A percentile compares a stretch with the other conserved stretches of the same genome.
Evolutionary conservation across 345 rosid species (phyloP).

Genomic region (Anacardium occidentale): DNA sequence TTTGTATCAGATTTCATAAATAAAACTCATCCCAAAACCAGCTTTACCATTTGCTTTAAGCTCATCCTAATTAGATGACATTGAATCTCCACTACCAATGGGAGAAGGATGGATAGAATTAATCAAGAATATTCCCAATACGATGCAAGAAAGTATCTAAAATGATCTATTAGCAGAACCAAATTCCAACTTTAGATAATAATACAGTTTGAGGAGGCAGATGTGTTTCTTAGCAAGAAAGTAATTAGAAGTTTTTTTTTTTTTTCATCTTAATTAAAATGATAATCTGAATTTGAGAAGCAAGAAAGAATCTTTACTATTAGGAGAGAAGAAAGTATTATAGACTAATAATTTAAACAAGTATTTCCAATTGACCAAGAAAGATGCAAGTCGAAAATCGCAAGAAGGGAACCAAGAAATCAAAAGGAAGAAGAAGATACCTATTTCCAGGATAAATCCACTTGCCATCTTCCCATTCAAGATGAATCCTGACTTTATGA

Average conservation of each 20-base stretch:
- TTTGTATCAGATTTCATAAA: no score
- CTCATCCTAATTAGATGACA: no score
- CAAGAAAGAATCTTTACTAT: not conserved
- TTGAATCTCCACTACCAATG: no score
- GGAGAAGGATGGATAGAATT: no score
- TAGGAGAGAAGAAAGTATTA: not conserved
- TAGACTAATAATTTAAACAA: not conserved
- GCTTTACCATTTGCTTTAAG: no score
- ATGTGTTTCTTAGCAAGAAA: not conserved
- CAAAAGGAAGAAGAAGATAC: slow-evolving; percentile 10
- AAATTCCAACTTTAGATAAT: not conserved
- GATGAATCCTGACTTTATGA: slow-evolving; percentile 28
- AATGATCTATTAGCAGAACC: not conserved
- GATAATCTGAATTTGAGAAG: not conserved
- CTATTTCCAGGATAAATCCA: slow-evolving; percentile 23
- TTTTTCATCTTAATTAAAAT: no score
- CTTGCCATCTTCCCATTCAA: slow-evolving; percentile 24
- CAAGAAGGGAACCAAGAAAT: not conserved
- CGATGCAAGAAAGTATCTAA: no score
- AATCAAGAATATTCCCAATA: no score
- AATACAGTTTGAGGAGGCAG: not conserved
- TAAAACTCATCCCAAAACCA: not conserved
- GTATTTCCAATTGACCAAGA: not conserved
- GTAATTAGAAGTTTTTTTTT: not conserved
- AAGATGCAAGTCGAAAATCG: slow-evolving; percentile 1